phyloP scores from a whole-genome alignment of 306 rosid species.

The Lathyrus oleraceus region DNA sequence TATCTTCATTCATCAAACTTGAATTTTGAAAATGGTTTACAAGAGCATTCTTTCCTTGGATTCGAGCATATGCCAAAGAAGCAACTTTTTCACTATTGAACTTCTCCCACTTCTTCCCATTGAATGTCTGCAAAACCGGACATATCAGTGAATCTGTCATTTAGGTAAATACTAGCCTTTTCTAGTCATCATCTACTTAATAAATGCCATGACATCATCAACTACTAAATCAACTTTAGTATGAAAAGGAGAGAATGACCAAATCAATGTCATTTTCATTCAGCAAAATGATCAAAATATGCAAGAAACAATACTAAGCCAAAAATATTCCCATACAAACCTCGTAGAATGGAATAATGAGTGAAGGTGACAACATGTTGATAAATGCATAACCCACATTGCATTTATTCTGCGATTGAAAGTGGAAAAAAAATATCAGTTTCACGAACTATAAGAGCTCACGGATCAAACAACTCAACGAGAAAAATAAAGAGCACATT shows the following conservation, averaged over 20 bases:
- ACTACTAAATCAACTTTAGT: neutral
- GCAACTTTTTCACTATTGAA: slow-evolving; percentile 99
- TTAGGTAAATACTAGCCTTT: neutral
- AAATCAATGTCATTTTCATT: neutral
- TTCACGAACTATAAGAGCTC: slow-evolving; percentile 6
- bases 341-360: slow-evolving; percentile 86
- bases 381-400: slow-evolving; percentile 98
- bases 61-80: slow-evolving; percentile 93
- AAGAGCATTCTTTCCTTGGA: slow-evolving; percentile 94
- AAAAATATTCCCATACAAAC: slow-evolving; percentile 17
- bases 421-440: slow-evolving; percentile 29
- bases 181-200: neutral
- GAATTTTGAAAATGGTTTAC: slow-evolving; percentile 97
- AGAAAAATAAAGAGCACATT: neutral
- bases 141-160: neutral
- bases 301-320: slow-evolving; percentile 7
- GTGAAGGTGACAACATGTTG: slow-evolving; percentile 93
- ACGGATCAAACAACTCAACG: neutral
- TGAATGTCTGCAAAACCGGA: slow-evolving; percentile 69
- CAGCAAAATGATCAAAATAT: slow-evolving; percentile 21
- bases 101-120: slow-evolving; percentile 98
- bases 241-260: neutral
- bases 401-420: slow-evolving; percentile 82
- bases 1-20: slow-evolving; percentile 98
- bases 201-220: slow-evolving; percentile 17